phyloP scores from a whole-genome alignment of 1,139 yeast genomes.

The Protomyces gravidus region DNA sequence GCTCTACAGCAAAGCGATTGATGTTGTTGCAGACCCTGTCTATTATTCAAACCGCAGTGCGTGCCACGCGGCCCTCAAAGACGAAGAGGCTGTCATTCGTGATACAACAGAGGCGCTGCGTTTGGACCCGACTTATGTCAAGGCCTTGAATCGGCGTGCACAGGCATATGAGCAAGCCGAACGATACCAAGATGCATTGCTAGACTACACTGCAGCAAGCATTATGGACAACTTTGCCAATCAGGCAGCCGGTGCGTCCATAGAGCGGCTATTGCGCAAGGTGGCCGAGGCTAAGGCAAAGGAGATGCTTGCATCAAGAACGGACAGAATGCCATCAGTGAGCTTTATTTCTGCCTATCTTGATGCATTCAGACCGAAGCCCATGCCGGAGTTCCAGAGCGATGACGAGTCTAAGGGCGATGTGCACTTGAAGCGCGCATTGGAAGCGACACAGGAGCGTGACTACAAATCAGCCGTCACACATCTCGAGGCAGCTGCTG shows the following conservation, averaged over 20 bases:
- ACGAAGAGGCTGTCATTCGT: constrained; percentile 75
- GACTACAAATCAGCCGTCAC: constrained; percentile 73
- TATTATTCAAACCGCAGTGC: constrained; percentile 93
- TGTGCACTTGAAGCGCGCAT: constrained; percentile 58
- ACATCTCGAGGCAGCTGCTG: constrained; percentile 62
- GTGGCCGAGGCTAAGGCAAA: constrained; percentile 52
- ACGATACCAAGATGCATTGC: constrained; percentile 76
- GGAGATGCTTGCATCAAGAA: constrained; percentile 49
- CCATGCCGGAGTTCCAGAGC: constrained; percentile 42
- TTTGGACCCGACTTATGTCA: constrained; percentile 81
- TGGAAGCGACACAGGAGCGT: constrained; percentile 58
- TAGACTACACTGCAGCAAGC: constrained; percentile 73
- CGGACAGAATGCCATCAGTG: constrained; percentile 69
- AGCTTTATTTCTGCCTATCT: constrained; percentile 81
- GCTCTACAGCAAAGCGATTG: constrained; percentile 71
- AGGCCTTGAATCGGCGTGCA: constrained; percentile 68
- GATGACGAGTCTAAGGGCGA: constrained; percentile 58
- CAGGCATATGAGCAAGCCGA: constrained; percentile 81
- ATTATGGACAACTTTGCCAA: constrained; percentile 55
- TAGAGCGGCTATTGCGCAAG: constrained; percentile 81
- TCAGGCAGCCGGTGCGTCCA: constrained; percentile 68
- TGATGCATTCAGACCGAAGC: constrained; percentile 56
- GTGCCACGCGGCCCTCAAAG: constrained; percentile 76
- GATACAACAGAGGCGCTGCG: constrained; percentile 83
- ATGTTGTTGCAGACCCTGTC: constrained; percentile 65